Conservation (phyloP, 768 basidiomycete genomes). For the Rhizopogon rudus region DNA sequence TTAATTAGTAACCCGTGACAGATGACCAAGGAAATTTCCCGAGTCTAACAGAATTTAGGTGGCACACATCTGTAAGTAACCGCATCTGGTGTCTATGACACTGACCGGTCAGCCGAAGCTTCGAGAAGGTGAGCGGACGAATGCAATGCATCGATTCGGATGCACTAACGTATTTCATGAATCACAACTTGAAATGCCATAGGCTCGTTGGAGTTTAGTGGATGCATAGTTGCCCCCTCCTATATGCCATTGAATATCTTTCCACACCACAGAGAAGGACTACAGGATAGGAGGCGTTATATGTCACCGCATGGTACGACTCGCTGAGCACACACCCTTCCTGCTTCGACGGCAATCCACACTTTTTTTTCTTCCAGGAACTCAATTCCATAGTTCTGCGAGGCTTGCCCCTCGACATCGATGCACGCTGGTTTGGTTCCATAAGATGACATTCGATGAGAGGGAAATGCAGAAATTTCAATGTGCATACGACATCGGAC, state of each 20-base stretch:
- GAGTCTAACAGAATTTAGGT: conserved; percentile 4
- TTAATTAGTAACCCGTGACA: background rate
- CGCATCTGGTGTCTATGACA: background rate
- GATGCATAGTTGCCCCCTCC: background rate
- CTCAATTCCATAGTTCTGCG: background rate
- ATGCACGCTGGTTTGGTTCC: conserved; percentile 3
- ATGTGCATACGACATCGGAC: too few relatives aligned
- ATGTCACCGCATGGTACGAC: background rate
- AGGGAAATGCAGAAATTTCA: background rate
- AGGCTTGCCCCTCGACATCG: conserved; percentile 1
- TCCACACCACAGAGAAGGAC: conserved; percentile 6
- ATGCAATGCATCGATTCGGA: background rate
- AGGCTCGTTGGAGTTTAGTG: background rate
- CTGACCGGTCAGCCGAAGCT: conserved; percentile 7
- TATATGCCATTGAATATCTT: conserved; percentile 5
- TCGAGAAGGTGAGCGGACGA: conserved; percentile 5
- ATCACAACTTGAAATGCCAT: background rate
- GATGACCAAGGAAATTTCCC: conserved; percentile 6
- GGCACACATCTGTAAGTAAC: conserved; percentile 1
- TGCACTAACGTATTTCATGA: background rate
- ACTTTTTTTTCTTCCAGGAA: conserved; percentile 7
- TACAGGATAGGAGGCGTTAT: conserved; percentile 1
- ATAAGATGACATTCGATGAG: background rate
- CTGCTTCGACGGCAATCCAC: conserved; percentile 8
- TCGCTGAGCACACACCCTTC: conserved; percentile 3